phyloP scores from a whole-genome alignment of 345 rosid genomes.

The Nasturtium officinale region DNA sequence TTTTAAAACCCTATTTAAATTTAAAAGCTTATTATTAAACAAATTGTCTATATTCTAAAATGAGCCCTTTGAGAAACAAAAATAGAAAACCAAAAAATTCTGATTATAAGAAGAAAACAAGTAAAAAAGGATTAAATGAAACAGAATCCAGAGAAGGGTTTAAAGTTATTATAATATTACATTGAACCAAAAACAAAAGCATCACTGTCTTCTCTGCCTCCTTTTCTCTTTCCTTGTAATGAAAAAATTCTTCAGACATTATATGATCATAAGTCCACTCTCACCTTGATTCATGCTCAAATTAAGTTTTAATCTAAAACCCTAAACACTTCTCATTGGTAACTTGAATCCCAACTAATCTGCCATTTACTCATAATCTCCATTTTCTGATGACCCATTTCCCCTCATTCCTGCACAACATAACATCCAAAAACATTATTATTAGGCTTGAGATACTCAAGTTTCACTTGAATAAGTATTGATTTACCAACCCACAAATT shows the following conservation, averaged over 20 bases:
- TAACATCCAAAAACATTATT: slow-evolving; percentile 10
- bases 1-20: background rate
- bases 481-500: background rate
- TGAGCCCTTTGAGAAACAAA: background rate
- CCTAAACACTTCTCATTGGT: slow-evolving; percentile 28
- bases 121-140: background rate
- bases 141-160: slow-evolving; percentile 21
- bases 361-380: slow-evolving; percentile 55
- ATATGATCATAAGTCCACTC: slow-evolving; percentile 27
- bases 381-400: slow-evolving; percentile 64
- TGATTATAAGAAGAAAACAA: slow-evolving; percentile 7
- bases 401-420: slow-evolving; percentile 56
- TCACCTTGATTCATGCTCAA: slow-evolving; percentile 31
- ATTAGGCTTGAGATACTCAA: slow-evolving; percentile 1
- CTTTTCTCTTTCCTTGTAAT: slow-evolving; percentile 28
- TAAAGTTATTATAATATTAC: slow-evolving; percentile 21
- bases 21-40: background rate
- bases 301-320: slow-evolving; percentile 29
- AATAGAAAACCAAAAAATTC: background rate
- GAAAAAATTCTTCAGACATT: slow-evolving; percentile 28
- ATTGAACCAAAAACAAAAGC: slow-evolving; percentile 33
- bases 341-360: slow-evolving; percentile 46
- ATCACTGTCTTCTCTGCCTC: slow-evolving; percentile 4
- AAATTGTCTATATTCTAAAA: slow-evolving; percentile 9
- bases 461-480: background rate